Conservation (phyloP, 768 basidiomycete genomes). For the Tulasnella sp. region DNA sequence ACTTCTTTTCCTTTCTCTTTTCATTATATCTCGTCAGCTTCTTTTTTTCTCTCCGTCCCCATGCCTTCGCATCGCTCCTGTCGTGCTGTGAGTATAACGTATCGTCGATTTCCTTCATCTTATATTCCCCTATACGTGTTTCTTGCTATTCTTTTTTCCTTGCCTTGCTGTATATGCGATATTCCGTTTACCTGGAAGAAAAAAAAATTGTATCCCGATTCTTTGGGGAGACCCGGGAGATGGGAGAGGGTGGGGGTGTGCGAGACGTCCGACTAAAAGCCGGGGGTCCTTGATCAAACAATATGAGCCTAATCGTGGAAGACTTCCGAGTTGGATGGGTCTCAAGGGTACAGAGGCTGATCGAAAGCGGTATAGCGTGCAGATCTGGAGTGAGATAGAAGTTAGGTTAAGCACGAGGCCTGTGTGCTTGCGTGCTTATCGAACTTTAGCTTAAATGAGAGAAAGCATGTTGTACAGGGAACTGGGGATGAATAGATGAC, state of each 20-base stretch:
- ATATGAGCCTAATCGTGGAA: not conserved
- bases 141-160: not conserved
- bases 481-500: not conserved
- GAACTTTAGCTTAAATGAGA: constrained; percentile 9
- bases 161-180: not conserved
- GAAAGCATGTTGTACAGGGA: not conserved
- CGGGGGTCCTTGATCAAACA: not conserved
- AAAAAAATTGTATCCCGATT: not conserved
- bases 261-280: not conserved
- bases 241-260: not conserved
- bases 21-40: not conserved
- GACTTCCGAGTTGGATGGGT: not conserved
- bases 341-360: not conserved
- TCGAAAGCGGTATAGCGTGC: constrained; percentile 1
- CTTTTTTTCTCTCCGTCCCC: not conserved
- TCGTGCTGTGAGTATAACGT: constrained; percentile 10
- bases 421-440: constrained; percentile 15
- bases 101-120: not conserved
- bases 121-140: not conserved
- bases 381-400: constrained; percentile 7
- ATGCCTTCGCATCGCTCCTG: constrained; percentile 3
- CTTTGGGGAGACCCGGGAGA: not conserved
- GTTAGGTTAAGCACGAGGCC: constrained; percentile 11
- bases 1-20: constrained; percentile 8
- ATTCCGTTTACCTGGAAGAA: constrained; percentile 1